Percentiles rank a stretch among this genome's conserved stretches.
Evolutionary conservation across 164 flowering plant genomes (phyloP).

Genomic region (Piper longum): DNA sequence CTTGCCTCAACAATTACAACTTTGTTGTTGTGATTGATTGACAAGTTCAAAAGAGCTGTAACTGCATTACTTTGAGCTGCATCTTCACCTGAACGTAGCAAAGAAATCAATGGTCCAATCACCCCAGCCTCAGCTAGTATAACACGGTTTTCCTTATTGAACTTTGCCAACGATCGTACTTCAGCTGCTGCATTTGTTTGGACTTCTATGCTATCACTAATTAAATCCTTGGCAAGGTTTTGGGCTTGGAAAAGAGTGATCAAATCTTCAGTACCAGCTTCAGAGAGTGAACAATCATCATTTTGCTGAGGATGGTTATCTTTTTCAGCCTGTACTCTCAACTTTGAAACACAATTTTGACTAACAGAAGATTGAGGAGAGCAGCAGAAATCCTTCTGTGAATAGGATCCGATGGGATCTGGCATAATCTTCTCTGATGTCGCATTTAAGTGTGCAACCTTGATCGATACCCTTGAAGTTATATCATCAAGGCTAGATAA

Average conservation of each 20-base stretch:
- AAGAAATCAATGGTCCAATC: constrained; percentile 48
- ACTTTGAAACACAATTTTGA: constrained; percentile 20
- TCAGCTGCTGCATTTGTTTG: constrained; percentile 71
- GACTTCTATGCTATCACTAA: constrained; percentile 33
- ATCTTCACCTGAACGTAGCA: constrained; percentile 41
- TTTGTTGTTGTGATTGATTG: constrained; percentile 63
- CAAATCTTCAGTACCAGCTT: constrained; percentile 26
- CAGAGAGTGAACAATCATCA: constrained; percentile 23
- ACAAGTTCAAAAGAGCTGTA: constrained; percentile 74
- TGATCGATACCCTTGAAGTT: constrained; percentile 23
- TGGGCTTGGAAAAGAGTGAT: constrained; percentile 44
- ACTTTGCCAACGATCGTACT: constrained; percentile 63
- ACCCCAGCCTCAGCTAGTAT: constrained; percentile 67
- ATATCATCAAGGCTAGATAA: constrained; percentile 46
- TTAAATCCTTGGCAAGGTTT: constrained; percentile 50
- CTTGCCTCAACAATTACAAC: constrained; percentile 59
- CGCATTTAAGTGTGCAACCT: constrained; percentile 19
- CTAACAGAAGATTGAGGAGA: constrained; percentile 25
- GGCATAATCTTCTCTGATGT: constrained; percentile 39
- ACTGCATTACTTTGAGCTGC: constrained; percentile 80
- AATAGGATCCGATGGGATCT: constrained; percentile 15
- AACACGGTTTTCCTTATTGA: constrained; percentile 62
- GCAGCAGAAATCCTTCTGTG: constrained; percentile 16
- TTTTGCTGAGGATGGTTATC: constrained; percentile 21
- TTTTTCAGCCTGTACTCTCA: constrained; percentile 16